A percentile compares a stretch with the other conserved stretches of the same genome.
phyloP scores from a whole-genome alignment of 208 protist genomes.

The Willaertia magna region DNA sequence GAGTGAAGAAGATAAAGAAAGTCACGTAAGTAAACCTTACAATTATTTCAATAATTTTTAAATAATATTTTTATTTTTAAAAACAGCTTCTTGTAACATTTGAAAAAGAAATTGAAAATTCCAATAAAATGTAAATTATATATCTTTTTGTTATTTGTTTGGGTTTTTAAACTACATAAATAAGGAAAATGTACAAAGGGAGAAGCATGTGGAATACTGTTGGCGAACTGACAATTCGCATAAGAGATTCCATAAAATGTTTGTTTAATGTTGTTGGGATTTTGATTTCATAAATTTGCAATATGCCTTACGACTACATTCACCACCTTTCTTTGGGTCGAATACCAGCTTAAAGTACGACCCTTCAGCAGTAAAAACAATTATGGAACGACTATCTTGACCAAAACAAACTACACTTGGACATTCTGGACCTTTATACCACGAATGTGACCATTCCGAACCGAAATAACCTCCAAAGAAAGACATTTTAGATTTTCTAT shows the following conservation, averaged over 20 bases:
- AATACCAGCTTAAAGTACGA: slow-evolving; percentile 19
- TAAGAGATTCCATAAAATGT: too few relatives aligned
- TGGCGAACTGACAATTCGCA: too few relatives aligned
- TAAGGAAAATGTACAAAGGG: too few relatives aligned
- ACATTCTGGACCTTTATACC: slow-evolving; percentile 22
- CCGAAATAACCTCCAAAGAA: slow-evolving; percentile 16
- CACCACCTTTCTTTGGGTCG: slow-evolving; percentile 20
- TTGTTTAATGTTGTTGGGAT: too few relatives aligned
- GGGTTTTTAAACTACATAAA: too few relatives aligned
- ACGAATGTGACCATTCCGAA: slow-evolving; percentile 20
- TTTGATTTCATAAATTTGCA: neutral
- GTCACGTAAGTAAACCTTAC: neutral
- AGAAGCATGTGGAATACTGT: too few relatives aligned
- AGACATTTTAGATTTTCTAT: neutral
- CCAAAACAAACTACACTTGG: slow-evolving; percentile 16
- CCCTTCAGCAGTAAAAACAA: slow-evolving; percentile 21
- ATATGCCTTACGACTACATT: slow-evolving; percentile 9
- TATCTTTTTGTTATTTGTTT: too few relatives aligned
- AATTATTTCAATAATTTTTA: too few relatives aligned
- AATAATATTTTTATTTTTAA: too few relatives aligned
- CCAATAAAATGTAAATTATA: too few relatives aligned
- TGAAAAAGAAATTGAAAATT: too few relatives aligned
- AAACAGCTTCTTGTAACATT: too few relatives aligned
- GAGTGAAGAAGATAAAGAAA: neutral
- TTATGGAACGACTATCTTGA: neutral